Conservation (phyloP, 140 eudicot genomes). For the Flaveria floridana region DNA sequence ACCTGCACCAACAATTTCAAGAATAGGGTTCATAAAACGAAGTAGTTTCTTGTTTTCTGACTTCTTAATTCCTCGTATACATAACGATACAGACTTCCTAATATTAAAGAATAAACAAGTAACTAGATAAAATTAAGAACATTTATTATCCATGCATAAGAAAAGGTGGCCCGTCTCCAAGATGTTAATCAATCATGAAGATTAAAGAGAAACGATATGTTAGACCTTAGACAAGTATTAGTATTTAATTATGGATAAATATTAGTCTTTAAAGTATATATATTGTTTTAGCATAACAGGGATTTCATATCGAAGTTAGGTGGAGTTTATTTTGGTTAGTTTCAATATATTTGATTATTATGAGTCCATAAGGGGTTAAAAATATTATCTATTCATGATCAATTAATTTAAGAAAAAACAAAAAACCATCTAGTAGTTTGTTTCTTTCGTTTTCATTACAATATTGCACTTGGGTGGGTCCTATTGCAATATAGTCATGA, state of each 20-base stretch:
- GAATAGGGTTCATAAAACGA: constrained; percentile 23
- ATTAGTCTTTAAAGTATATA: neutral
- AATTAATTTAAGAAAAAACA: neutral
- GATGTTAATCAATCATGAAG: constrained; percentile 12
- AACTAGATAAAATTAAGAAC: constrained; percentile 8
- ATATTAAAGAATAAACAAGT: constrained; percentile 13
- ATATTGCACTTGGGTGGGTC: constrained; percentile 4
- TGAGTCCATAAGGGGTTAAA: neutral
- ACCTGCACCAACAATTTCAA: constrained; percentile 47
- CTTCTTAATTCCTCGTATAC: constrained; percentile 5
- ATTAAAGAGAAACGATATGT: neutral
- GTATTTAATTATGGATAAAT: neutral
- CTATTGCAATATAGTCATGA: constrained; percentile 7
- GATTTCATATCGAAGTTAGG: constrained; percentile 3
- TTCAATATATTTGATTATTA: neutral
- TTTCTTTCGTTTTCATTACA: neutral
- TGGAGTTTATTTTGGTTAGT: constrained; percentile 4
- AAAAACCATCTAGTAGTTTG: neutral
- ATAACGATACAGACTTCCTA: constrained; percentile 18
- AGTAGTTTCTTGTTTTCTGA: neutral
- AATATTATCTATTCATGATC: neutral
- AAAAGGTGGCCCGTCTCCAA: constrained; percentile 19
- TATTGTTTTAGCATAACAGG: neutral
- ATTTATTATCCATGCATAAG: constrained; percentile 5
- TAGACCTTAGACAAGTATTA: neutral